Evolutionary conservation across 1,139 yeast species (phyloP), one percentile per base, ranked within the genome.

Genomic region (Geotrichum candidum): DNA sequence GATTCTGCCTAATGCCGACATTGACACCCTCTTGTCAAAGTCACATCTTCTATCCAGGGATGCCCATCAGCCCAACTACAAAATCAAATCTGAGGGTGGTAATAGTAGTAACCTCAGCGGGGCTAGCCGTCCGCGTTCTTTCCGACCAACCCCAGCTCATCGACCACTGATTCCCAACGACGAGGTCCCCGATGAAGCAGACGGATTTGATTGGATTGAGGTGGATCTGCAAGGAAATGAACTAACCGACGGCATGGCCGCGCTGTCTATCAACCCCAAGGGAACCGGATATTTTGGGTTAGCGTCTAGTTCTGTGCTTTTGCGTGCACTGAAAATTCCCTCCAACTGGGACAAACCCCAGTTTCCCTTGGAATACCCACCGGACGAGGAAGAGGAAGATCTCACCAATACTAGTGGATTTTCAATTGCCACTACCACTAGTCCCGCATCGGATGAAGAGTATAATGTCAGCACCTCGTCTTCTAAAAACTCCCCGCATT

Each of bases 251-350:
- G 85, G 85, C 9, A 82, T 83, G 85, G 85, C 84, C 0, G 84
- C 84, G 0, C 67, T 81, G 29, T 80, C 82, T 61, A 74, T 77
- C 7, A 75, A 78, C 60, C 80, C 80, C 13, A 78, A 81, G 52
- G 82, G 81, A 58, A 80, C 81, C 33, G 88, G 89, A 0, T 84
- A 83, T 68, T 82, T 82, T 66, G 89, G 89, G 0, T 80, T 81
- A n/a, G 86, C 85, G 2, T 84, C 88, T 5, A 78, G 84, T 63
- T 80, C 86, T 3, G 82, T 81, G 13, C 65, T 73, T 57, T 64
- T 74, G 35, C 65, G 75, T 27, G 74, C 74, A 3, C 65, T 72
- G 33, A 67, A 73, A 35, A 67, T 74, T 22, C 53, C 61, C 22
- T 46, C 61, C 25, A 33, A 51, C 48, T 57, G 58, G 54, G 58